phyloP scores from a whole-genome alignment of 2,329 filamentous ascomycete genomes.

The Sporothrix pseudoabietina region DNA sequence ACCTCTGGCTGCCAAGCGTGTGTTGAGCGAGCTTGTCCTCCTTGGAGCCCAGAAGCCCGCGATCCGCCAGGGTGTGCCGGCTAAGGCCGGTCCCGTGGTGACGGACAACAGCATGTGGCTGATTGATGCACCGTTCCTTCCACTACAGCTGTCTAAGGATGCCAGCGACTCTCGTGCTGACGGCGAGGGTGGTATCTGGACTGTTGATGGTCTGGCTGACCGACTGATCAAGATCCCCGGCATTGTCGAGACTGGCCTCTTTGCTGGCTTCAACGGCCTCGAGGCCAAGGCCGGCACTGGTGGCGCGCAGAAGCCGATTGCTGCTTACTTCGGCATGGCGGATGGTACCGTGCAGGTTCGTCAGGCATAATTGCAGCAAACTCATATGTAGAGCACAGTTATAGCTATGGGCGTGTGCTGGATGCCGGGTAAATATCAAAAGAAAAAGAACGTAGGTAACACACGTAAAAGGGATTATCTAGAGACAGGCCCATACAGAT shows the following conservation, averaged over 20 bases:
- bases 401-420: background rate
- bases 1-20: constrained; percentile 76
- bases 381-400: background rate
- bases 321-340: constrained; percentile 91
- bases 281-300: constrained; percentile 61
- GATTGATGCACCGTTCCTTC: constrained; percentile 85
- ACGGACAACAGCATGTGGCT: constrained; percentile 89
- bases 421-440: background rate
- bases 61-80: constrained; percentile 69
- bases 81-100: constrained; percentile 74
- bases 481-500: background rate
- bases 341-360: constrained; percentile 67
- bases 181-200: constrained; percentile 71
- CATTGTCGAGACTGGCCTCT: constrained; percentile 89
- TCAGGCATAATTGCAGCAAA: constrained; percentile 27
- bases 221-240: constrained; percentile 80
- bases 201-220: constrained; percentile 72
- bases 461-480: background rate
- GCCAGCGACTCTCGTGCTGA: constrained; percentile 43
- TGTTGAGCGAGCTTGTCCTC: constrained; percentile 69
- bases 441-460: background rate
- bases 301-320: constrained; percentile 86
- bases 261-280: constrained; percentile 77
- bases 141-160: constrained; percentile 66
- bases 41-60: constrained; percentile 73